Evolutionary conservation across 2,329 filamentous ascomycete species (phyloP), one percentile per base, ranked within the genome.

Genomic region (Pyrenophora tritici-repentis): DNA sequence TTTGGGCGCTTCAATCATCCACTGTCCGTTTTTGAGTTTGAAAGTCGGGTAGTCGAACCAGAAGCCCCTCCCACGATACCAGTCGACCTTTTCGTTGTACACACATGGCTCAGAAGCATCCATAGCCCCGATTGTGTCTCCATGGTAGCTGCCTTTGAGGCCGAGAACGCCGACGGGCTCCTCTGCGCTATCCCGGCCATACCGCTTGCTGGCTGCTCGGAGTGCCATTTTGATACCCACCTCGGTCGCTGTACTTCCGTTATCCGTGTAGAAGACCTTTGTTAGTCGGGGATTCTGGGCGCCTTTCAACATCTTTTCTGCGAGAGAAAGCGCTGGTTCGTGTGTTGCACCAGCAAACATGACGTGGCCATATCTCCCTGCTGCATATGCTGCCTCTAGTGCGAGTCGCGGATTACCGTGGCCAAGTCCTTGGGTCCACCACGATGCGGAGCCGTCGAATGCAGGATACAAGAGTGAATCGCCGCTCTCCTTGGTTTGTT

Each of bases 81-180:
- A 95, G 65, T 94, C 90, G 0, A 92, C 87, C 68, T 90, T 90
- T 62, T 90, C 83, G 63, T 95, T 95, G 70, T 82, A 95, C 0
- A 83, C 83, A 29, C 83, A 86, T 0, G 90, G 90, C 66, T 94
- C 89, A 0, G 88, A 85, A 45, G 86, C 89, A 69, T 94, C 90
- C 91, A 95, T 94, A 0, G 89, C 89, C 0, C 90, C 90, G 39
- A 95, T 91, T 0, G 90, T 95, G 65, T 95, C 91, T 1, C 90
- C 91, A 62, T 95, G 91, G 63, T 95, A 95, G 59, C 87, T 89
- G 0, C 89, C 89, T 66, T 87, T 89, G 8, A 95, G 75, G 0
- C 90, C 90, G 3, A 95, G 69, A 2, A 94, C 83, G 3, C 83
- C 83, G 9, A 92, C 78, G 7, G 81, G 71, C 41, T 84, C 80